Base-by-base conservation (phyloP, 768 basidiomycete genomes). In the Saitozyma podzolica region DNA sequence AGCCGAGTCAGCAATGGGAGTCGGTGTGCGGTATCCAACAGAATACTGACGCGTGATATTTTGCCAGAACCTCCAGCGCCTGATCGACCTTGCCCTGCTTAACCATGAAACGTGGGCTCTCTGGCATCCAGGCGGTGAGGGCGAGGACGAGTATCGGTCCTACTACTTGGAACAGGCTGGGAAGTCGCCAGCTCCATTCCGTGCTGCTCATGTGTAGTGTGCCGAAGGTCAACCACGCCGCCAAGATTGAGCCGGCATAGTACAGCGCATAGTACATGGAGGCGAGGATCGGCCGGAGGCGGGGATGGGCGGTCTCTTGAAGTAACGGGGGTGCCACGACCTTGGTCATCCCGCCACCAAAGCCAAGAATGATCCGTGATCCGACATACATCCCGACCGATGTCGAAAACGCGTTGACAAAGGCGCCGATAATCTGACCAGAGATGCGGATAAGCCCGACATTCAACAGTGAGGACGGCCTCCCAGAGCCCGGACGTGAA, bases 271-370 rank as follows among this genome's bases (percentile, higher is more conserved):
- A 65, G 61, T 69, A 68, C 19, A 54, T 54, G 13, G 64, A 61
- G n/a, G 59, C 68, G 13, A 68, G 56, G 19, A 56, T 59, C 3
- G 68, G 61, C 43, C 72, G 61, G 17, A 69, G 47, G 7, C 72
- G 63, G 43, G 70, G 70, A 47, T 73, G 72, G 17, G 72, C 68
- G 40, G 70, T 48, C 47, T 48, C 47, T 6, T 48, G 47, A 48
- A 43, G 14, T 8, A 54, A 41, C 43, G 84, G 72, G 51, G 59
- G 88, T 84, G 0, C 85, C 82, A 51, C 86, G 85, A 58, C 86
- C 17, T 60, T 53, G 41, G 52, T 50, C 9, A 65, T 43, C 5
- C 40, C 58, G 17, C n/a, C 40, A 37, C 50, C 63, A 14, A 85
- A 77, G 9, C 87, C 87, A 88, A 70, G 56, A 40, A 72, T 29